Percentiles rank a stretch among this genome's conserved stretches.
Conservation (phyloP, 2,329 filamentous ascomycete species). For the Calonectria fujianensis region DNA sequence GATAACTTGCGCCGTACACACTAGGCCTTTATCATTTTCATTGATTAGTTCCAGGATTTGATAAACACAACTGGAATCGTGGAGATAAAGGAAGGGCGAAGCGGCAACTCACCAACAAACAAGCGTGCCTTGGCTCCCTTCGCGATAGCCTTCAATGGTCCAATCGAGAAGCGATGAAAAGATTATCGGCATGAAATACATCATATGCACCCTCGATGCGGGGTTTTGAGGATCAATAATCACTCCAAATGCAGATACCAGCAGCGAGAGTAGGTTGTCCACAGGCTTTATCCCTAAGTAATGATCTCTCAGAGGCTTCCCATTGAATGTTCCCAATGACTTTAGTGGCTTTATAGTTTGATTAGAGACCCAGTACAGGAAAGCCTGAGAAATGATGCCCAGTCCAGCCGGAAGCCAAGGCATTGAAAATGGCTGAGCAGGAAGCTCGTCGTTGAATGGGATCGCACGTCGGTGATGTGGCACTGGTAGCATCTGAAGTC, state of each 20-base stretch:
- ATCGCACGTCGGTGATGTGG: not conserved
- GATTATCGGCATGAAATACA: not conserved
- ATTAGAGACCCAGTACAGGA: not conserved
- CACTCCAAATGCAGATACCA: not conserved
- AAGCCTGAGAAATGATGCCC: not conserved
- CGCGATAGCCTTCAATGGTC: constrained; percentile 1
- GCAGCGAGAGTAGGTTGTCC: not conserved
- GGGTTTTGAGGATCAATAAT: not conserved
- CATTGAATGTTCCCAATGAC: not conserved
- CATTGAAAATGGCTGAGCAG: not conserved
- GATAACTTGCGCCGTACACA: not conserved
- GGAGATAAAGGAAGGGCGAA: not conserved
- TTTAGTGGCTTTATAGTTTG: not conserved
- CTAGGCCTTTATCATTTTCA: not conserved
- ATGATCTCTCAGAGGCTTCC: not conserved
- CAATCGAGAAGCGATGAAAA: not conserved
- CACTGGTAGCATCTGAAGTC: constrained; percentile 9
- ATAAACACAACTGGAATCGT: no score
- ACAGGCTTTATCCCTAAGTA: not conserved
- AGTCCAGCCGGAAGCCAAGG: constrained; percentile 2
- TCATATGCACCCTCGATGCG: not conserved
- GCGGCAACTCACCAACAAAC: not conserved
- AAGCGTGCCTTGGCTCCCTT: not conserved
- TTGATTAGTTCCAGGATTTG: not conserved
- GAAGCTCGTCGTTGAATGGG: not conserved